Conservation (phyloP, 495 filamentous ascomycete genomes). For the Cetradonia linearis region DNA sequence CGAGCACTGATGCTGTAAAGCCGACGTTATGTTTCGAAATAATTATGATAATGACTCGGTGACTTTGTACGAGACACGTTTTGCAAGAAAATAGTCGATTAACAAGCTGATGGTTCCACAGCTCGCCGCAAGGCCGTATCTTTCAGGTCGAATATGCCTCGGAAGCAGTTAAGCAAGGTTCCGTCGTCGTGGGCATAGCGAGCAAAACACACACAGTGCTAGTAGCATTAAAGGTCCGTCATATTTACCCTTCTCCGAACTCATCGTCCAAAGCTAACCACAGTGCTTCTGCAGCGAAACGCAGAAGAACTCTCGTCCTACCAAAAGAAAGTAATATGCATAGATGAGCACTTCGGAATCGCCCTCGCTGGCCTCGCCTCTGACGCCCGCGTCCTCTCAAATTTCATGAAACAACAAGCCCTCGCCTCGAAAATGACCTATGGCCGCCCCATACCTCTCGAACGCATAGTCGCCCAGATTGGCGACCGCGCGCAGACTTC, state of each 20-base stretch:
- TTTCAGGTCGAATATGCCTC: constrained; percentile 99
- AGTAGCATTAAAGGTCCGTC: constrained; percentile 82
- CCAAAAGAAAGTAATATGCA: constrained; percentile 96
- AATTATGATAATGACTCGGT: constrained; percentile 99
- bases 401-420: constrained; percentile 99
- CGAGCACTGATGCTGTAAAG: neutral
- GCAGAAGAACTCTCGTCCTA: constrained; percentile 99
- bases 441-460: constrained; percentile 80
- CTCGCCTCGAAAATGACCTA: constrained; percentile 92
- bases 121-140: constrained; percentile 97
- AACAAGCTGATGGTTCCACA: constrained; percentile 33
- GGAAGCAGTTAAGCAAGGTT: constrained; percentile 98
- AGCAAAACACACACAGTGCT: constrained; percentile 97
- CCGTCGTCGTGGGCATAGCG: constrained; percentile 89
- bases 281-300: constrained; percentile 56
- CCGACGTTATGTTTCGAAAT: constrained; percentile 84
- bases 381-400: constrained; percentile 96
- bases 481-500: constrained; percentile 94
- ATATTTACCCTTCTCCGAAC: constrained; percentile 6
- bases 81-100: too few species aligned
- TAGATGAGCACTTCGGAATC: constrained; percentile 91
- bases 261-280: constrained; percentile 12
- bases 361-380: constrained; percentile 95
- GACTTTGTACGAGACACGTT: constrained; percentile 67
- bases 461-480: constrained; percentile 79